These are phyloP conservation scores for Dalbergia cultrata DNA, from an alignment of 306 rosid genomes.

Conservation along the genomic window DNA sequence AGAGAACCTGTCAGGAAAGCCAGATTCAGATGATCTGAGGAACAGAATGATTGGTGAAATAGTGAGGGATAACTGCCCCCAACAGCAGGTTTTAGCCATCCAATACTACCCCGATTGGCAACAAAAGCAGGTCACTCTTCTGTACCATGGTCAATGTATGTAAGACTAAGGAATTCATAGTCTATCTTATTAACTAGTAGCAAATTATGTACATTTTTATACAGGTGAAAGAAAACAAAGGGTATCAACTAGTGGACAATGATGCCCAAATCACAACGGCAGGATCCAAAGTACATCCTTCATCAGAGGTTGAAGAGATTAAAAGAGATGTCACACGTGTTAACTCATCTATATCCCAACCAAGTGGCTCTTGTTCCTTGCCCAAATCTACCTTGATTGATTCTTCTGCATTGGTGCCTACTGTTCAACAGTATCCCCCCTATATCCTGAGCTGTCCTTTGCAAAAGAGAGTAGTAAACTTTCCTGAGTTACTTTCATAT, in stretches of 20 bases:
- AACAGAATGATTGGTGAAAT: conserved; percentile 69
- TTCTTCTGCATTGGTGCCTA: conserved; percentile 46
- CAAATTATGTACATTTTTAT: conserved; percentile 3
- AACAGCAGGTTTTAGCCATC: conserved; percentile 66
- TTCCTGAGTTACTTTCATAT: conserved; percentile 24
- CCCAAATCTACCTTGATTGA: conserved; percentile 30
- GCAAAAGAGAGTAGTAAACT: conserved; percentile 39
- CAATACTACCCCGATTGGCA: conserved; percentile 74
- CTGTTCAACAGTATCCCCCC: conserved; percentile 52
- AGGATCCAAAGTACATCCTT: conserved; percentile 49
- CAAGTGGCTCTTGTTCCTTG: conserved; percentile 34
- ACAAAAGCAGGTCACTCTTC: conserved; percentile 58
- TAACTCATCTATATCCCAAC: conserved; percentile 39
- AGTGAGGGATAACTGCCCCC: conserved; percentile 56
- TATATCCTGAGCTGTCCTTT: conserved; percentile 30
- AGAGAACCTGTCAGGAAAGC: conserved; percentile 59
- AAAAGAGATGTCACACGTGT: conserved; percentile 35
- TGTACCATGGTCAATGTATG: not conserved
- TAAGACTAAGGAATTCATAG: not conserved
- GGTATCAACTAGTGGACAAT: conserved; percentile 37
- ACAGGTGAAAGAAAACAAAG: conserved; percentile 58
- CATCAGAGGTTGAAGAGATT: conserved; percentile 47
- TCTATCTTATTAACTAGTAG: not conserved
- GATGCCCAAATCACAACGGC: conserved; percentile 36
- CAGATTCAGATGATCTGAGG: conserved; percentile 66